Conservation (phyloP, 2,329 filamentous ascomycete genomes). For the Cladosporium sp. region DNA sequence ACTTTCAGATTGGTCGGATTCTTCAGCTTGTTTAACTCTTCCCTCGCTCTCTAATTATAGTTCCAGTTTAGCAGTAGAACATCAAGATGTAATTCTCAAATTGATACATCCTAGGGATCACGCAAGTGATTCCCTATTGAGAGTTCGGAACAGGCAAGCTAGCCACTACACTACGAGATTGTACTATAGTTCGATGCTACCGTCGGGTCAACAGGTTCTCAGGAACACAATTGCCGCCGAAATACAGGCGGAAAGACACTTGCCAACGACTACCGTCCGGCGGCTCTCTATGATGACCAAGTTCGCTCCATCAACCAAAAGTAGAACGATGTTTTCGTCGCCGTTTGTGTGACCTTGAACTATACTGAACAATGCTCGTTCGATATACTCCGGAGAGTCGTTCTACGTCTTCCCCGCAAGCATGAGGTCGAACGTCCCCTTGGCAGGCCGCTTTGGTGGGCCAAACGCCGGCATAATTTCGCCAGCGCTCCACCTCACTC, state of each 20-base stretch:
- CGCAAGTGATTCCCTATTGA: background rate
- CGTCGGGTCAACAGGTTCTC: background rate
- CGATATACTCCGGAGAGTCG: background rate
- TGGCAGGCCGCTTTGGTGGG: background rate
- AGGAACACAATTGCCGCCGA: too few species aligned
- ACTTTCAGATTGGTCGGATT: background rate
- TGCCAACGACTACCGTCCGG: too few species aligned
- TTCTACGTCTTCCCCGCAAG: background rate
- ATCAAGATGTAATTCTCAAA: background rate
- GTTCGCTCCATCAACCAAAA: background rate
- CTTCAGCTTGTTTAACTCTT: background rate
- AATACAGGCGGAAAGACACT: too few species aligned
- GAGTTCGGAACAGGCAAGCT: background rate
- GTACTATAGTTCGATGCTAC: background rate
- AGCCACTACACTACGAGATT: background rate
- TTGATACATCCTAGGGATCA: background rate
- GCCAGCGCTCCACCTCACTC: background rate
- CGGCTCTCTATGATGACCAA: too few species aligned
- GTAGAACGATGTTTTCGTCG: background rate
- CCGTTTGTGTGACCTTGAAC: background rate
- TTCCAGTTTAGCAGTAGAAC: background rate
- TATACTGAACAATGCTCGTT: background rate
- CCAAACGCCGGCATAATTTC: background rate
- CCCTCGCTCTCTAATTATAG: background rate
- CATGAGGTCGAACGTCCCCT: background rate